phyloP scores from a whole-genome alignment of 1,284 basidiomycete species.

The Ustilago trichophora region DNA sequence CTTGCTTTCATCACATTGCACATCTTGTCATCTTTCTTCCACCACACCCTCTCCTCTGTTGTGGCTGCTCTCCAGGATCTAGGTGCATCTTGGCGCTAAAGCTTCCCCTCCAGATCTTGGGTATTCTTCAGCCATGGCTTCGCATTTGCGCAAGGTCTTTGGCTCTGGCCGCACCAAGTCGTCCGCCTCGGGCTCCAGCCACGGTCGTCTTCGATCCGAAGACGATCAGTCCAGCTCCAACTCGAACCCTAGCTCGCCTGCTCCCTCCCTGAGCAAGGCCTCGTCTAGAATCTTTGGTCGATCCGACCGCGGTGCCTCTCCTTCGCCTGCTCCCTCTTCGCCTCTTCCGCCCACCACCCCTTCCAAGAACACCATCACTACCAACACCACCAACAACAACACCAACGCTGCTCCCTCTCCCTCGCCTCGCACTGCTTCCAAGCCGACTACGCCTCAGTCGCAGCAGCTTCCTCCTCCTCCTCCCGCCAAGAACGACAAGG shows the following conservation, averaged over 20 bases:
- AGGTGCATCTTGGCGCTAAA: neutral
- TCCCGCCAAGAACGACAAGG: conserved; percentile 23
- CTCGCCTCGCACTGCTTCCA: conserved; percentile 9
- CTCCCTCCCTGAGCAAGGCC: conserved; percentile 28
- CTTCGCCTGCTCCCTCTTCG: conserved; percentile 17
- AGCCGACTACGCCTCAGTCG: conserved; percentile 5
- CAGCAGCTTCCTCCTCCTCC: conserved; percentile 18
- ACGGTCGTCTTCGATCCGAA: conserved; percentile 29
- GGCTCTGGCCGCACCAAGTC: conserved; percentile 49
- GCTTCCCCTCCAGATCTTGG: neutral
- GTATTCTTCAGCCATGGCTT: conserved; percentile 30
- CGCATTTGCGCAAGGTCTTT: conserved; percentile 48
- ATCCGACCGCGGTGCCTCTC: conserved; percentile 31
- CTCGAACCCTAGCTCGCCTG: conserved; percentile 31
- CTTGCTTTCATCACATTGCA: neutral
- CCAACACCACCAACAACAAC: conserved; percentile 7
- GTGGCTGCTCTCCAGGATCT: conserved; percentile 14
- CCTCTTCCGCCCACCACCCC: conserved; percentile 26
- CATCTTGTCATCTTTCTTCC: conserved; percentile 31
- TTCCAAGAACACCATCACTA: conserved; percentile 27
- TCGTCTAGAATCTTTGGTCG: conserved; percentile 33
- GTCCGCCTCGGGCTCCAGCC: conserved; percentile 25
- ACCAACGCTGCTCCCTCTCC: conserved; percentile 1
- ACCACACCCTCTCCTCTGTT: conserved; percentile 11
- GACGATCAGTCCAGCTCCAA: conserved; percentile 21